Base-by-base conservation (phyloP, 495 filamentous ascomycete species). In the Cercophora samala region DNA sequence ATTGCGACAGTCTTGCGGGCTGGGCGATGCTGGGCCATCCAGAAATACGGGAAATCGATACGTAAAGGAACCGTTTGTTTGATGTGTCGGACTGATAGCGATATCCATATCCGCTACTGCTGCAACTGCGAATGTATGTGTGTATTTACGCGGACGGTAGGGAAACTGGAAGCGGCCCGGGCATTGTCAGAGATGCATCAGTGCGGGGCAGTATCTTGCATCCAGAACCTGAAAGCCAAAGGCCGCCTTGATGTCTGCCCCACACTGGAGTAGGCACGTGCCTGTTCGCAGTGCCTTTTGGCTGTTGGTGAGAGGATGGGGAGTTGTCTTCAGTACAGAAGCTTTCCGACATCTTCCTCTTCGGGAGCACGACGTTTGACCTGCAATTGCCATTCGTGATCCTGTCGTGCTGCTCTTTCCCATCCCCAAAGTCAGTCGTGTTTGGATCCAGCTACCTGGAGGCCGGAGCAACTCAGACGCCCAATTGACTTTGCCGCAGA, bases 331-430 rank as follows among this genome's bases (percentile, higher is more conserved):
- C 19, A 24, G 23, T 22, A 58, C 23, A 22, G 19, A 22, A 58
- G 19, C 54, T 58, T 58, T 58, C 23, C 54, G 54, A 58, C 54
- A 58, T 58, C 23, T 21, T 22, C 54, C 21, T 55, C 21, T 22
- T 18, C 53, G 29, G 29, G 29, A 19, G 58, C 58, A 60, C 58
- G 24, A 60, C 53, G 53, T 56, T 23, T 56, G 19, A 56, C n/a
- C 60, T 62, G 60, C 60, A 62, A 25, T 46, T 62, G 60, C 60
- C 19, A 62, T 62, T 62, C 26, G 60, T 18, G 26, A 46, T 62
- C 60, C 60, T 62, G 29, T 46, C 29, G 15, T 62, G 29, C 26
- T 42, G 11, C n/a, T 26, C 22, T 62, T 19, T 62, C 26, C 24
- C 21, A 18, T 29, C 32, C 32, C 25, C 18, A 17, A 19, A 29